Percentiles rank a stretch among this genome's conserved stretches.
Conservation (phyloP, 2,329 filamentous ascomycete genomes). For the Stachybotrys elegans region DNA sequence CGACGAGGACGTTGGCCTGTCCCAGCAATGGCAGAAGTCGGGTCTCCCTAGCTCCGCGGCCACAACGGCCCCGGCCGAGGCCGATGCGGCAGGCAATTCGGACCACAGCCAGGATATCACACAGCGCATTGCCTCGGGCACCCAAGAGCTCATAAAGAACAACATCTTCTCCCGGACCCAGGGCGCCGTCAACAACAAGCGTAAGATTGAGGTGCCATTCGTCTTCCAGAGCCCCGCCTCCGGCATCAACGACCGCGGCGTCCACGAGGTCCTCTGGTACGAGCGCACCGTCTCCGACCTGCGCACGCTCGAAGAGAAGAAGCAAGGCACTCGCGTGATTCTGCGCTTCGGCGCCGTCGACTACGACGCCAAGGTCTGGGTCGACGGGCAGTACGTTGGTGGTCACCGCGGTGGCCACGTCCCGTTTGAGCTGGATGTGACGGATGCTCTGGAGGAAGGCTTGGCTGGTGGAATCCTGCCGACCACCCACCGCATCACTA, state of each 20-base stretch:
- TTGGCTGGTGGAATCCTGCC: conserved; percentile 11
- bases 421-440: conserved; percentile 53
- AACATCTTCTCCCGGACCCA: conserved; percentile 30
- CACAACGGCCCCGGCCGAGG: conserved; percentile 14
- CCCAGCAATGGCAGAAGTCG: conserved; percentile 45
- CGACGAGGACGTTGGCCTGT: conserved; percentile 54
- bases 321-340: conserved; percentile 36
- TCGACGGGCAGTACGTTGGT: conserved; percentile 47
- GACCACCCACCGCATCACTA: conserved; percentile 36
- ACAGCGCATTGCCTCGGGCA: conserved; percentile 44
- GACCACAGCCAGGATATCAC: conserved; percentile 26
- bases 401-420: conserved; percentile 55
- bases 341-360: conserved; percentile 58
- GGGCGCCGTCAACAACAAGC: conserved; percentile 33
- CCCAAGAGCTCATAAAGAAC: conserved; percentile 40
- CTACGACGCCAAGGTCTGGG: conserved; percentile 54
- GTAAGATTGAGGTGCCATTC: conserved; percentile 57
- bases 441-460: conserved; percentile 34
- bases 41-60: conserved; percentile 41
- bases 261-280: conserved; percentile 66
- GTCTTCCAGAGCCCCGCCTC: conserved; percentile 62
- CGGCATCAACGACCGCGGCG: conserved; percentile 54
- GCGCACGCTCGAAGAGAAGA: conserved; percentile 35
- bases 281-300: conserved; percentile 48
- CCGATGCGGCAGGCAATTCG: conserved; percentile 27